Evolutionary conservation across 768 basidiomycete species (phyloP), one percentile per base, ranked within the genome.

Genomic region (Exidia glandulosa): DNA sequence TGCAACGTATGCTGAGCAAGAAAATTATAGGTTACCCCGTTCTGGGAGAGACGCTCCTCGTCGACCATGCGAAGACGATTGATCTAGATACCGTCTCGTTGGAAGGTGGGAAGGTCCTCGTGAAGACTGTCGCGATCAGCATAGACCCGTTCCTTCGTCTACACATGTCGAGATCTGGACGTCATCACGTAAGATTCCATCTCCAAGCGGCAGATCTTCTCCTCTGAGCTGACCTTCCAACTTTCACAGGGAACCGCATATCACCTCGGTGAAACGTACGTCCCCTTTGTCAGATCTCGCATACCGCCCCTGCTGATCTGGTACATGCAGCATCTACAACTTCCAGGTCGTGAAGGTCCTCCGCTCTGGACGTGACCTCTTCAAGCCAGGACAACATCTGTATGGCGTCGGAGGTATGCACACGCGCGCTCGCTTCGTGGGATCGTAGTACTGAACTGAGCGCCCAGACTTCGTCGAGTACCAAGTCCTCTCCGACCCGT

Each of bases 81-180:
- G 82, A 84, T 62, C 64, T 77, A 27, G 78, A 81, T n/a, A 75
- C 65, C 32, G 75, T 74, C 1, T 66, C 75, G 2, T 66, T 81
- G 41, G 67, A 79, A n/a, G 78, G 78, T 0, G 78, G 79, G 0
- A 19, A 19, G 12, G 65, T 81, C 59, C 65, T 85, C 7, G 48
- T 81, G 63, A 84, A 83, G 67, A 75, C 74, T 0, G 73, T 84
- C 19, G 74, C 71, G 4, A 63, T 81, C 16, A 76, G 75, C 16
- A 65, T 81, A 45, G 81, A 81, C 57, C 79, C 79, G 0, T 78
- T 76, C 62, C 30, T 79, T 60, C 62, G 75, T 19, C 70, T 70
- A 10, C 65, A 66, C 33, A 79, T 83, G 80, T 6, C n/a, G n/a
- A n/a, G n/a, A n/a, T n/a, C n/a, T n/a, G n/a, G n/a, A n/a, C n/a